These are phyloP conservation scores for Dryadomyces quercivorus DNA, from an alignment of 2,329 filamentous ascomycete genomes.

Conservation along the genomic window DNA sequence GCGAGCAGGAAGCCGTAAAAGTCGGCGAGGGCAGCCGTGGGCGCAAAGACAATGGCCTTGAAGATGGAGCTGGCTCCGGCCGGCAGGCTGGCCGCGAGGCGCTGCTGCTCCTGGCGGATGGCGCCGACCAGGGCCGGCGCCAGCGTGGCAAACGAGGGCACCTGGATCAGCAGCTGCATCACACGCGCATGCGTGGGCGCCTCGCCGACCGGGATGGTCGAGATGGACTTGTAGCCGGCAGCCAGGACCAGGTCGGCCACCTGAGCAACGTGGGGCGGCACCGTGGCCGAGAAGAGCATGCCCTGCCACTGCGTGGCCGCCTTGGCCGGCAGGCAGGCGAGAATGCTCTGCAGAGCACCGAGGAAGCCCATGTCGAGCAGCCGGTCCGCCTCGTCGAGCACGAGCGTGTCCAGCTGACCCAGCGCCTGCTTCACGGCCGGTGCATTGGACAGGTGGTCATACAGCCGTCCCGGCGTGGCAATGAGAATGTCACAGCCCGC, in stretches of 20 bases:
- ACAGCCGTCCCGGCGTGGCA: slow-evolving; percentile 65
- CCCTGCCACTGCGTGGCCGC: slow-evolving; percentile 49
- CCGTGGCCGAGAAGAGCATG: slow-evolving; percentile 77
- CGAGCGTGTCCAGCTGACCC: slow-evolving; percentile 58
- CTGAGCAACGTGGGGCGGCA: slow-evolving; percentile 66
- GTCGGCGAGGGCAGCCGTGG: slow-evolving; percentile 40
- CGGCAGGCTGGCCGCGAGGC: slow-evolving; percentile 2
- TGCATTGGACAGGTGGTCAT: slow-evolving; percentile 67
- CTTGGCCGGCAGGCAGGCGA: slow-evolving; percentile 56
- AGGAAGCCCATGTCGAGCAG: slow-evolving; percentile 78
- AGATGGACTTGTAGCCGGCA: slow-evolving; percentile 65
- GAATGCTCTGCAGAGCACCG: slow-evolving; percentile 64
- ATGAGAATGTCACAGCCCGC: slow-evolving; percentile 68
- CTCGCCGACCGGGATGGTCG: slow-evolving; percentile 66
- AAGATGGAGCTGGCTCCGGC: slow-evolving; percentile 35
- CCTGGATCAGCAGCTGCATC: slow-evolving; percentile 55
- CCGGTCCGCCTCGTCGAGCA: slow-evolving; percentile 74
- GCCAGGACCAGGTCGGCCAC: slow-evolving; percentile 59
- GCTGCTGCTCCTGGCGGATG: slow-evolving; percentile 30
- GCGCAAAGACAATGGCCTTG: slow-evolving; percentile 77
- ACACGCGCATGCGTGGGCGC: slow-evolving; percentile 64
- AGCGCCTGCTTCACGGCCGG: slow-evolving; percentile 56
- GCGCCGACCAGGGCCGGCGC: slow-evolving; percentile 45
- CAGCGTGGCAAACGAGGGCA: slow-evolving; percentile 61
- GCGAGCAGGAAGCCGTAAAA: slow-evolving; percentile 36